These are phyloP conservation scores for Haplographium delicatum DNA, from an alignment of 495 filamentous ascomycete genomes.

Conservation along the genomic window DNA sequence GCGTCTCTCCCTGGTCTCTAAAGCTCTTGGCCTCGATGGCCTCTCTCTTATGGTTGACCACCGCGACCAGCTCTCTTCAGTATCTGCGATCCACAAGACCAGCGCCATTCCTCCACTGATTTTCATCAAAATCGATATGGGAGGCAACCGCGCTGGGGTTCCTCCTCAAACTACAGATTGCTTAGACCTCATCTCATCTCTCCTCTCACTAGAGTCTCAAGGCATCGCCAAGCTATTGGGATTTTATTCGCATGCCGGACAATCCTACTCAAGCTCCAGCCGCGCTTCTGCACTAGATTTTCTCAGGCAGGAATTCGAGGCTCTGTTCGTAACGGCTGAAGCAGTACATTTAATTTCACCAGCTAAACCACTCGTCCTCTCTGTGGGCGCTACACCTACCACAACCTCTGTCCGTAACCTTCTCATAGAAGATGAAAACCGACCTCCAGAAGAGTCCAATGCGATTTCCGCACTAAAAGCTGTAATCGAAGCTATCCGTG, in stretches of 20 bases:
- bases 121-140: conserved; percentile 77
- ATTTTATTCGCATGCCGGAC: conserved; percentile 75
- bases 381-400: conserved; percentile 79
- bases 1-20: conserved; percentile 50
- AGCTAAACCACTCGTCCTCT: conserved; percentile 49
- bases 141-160: conserved; percentile 71
- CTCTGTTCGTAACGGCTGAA: conserved; percentile 45
- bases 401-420: conserved; percentile 49
- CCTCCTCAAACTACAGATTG: conserved; percentile 45
- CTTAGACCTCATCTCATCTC: conserved; percentile 42
- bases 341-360: conserved; percentile 27
- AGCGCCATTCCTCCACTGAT: conserved; percentile 43
- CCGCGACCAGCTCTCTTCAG: conserved; percentile 48
- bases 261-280: conserved; percentile 55
- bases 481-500: conserved; percentile 24
- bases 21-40: conserved; percentile 42
- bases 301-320: conserved; percentile 56
- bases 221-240: conserved; percentile 51
- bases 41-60: conserved; percentile 73
- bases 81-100: conserved; percentile 33
- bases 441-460: conserved; percentile 2
- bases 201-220: conserved; percentile 34
- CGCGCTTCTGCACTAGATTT: conserved; percentile 50
- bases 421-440: background rate
- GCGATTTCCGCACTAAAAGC: conserved; percentile 15